A percentile compares a stretch with the other conserved stretches of the same genome.
Conservation (phyloP, 768 basidiomycete species). For the Cyclocybe cylindracea region DNA sequence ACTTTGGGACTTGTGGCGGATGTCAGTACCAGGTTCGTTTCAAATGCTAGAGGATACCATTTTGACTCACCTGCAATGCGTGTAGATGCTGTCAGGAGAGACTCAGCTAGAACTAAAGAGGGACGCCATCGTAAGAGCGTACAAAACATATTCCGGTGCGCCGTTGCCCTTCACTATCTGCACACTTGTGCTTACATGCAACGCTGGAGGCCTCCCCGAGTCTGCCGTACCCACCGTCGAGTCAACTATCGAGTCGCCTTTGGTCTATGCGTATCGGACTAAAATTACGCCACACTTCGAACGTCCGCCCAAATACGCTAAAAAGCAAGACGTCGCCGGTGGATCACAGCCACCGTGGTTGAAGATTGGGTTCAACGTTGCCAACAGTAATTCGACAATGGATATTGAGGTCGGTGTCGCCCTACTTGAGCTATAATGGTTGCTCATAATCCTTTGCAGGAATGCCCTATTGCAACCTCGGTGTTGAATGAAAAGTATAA, state of each 20-base stretch:
- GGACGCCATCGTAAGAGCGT: conserved; percentile 84
- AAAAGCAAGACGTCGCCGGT: conserved; percentile 22
- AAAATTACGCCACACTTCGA: conserved; percentile 99
- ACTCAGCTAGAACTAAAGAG: conserved; percentile 85
- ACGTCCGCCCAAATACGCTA: conserved; percentile 52
- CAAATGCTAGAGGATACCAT: neutral
- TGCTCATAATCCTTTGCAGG: conserved; percentile 42
- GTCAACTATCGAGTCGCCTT: conserved; percentile 82
- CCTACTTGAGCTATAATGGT: neutral
- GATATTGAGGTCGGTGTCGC: conserved; percentile 81
- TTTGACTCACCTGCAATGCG: neutral
- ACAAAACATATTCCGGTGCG: conserved; percentile 69
- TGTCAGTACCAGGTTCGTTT: conserved; percentile 88
- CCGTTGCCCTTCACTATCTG: conserved; percentile 2
- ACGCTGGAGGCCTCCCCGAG: conserved; percentile 49
- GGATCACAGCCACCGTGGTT: conserved; percentile 62
- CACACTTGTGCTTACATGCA: conserved; percentile 5
- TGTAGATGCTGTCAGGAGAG: conserved; percentile 83
- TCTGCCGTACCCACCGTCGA: conserved; percentile 63
- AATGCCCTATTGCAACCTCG: conserved; percentile 89
- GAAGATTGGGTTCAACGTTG: conserved; percentile 87
- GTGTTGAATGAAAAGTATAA: conserved; percentile 71
- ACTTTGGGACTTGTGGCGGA: conserved; percentile 88
- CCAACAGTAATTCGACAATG: conserved; percentile 71
- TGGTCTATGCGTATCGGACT: conserved; percentile 91